Percentiles rank a stretch among this genome's conserved stretches.
Evolutionary conservation across 2,329 filamentous ascomycete species (phyloP).

Genomic region (Zasmidium angulare): DNA sequence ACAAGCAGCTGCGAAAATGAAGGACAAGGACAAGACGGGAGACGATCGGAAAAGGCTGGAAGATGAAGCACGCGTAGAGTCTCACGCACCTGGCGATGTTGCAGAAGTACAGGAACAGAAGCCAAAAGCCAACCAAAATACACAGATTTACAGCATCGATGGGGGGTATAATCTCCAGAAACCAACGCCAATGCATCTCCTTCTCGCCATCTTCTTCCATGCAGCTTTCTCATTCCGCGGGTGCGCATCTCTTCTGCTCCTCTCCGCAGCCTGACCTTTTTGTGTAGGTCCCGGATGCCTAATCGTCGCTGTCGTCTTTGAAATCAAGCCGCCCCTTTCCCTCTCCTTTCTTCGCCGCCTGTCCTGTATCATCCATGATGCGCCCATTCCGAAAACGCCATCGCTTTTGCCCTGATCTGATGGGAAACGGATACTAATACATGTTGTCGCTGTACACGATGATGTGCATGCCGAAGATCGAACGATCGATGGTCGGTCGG

Average conservation of each 20-base stretch:
- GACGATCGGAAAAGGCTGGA: too few relatives aligned
- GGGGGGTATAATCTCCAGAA: slow-evolving; percentile 13
- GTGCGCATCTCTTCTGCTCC: neutral
- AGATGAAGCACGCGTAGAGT: too few relatives aligned
- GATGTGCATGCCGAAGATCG: neutral
- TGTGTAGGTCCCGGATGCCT: neutral
- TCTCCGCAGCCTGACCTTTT: neutral
- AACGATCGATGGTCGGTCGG: neutral
- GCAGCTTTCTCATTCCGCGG: neutral
- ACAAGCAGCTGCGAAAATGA: too few relatives aligned
- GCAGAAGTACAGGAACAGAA: neutral
- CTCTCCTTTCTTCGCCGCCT: neutral
- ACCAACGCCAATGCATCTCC: neutral
- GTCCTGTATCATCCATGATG: slow-evolving; percentile 5
- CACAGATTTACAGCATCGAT: too few relatives aligned
- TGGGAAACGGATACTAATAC: slow-evolving; percentile 3
- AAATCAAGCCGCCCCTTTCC: neutral
- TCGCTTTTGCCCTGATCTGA: slow-evolving; percentile 8
- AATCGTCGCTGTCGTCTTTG: neutral
- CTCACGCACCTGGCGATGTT: slow-evolving; percentile 4
- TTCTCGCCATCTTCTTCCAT: neutral
- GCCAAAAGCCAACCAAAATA: slow-evolving; percentile 1
- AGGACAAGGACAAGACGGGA: too few relatives aligned
- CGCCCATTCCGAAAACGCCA: slow-evolving; percentile 7
- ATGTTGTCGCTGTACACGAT: neutral